Conservation (phyloP, 2,329 filamentous ascomycete species). For the Ophiostoma australiae region DNA sequence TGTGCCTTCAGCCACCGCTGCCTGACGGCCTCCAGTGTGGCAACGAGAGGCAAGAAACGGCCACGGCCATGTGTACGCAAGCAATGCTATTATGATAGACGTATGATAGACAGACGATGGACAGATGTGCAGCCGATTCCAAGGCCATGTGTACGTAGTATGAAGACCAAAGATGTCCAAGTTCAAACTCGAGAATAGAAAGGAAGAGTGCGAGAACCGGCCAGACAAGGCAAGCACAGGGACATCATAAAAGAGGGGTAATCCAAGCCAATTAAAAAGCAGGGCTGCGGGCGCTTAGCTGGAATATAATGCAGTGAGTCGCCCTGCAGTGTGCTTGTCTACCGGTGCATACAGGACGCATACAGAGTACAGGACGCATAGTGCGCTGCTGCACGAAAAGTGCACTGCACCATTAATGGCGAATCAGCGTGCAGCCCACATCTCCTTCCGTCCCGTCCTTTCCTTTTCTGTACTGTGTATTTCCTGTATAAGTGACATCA, state of each 20-base stretch:
- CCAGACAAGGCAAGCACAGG: background rate
- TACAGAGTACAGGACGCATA: slow-evolving; percentile 11
- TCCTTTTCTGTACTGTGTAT: background rate
- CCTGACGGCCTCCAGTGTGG: slow-evolving; percentile 16
- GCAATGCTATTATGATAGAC: background rate
- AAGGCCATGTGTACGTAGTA: background rate
- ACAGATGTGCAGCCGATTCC: background rate
- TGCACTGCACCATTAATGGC: slow-evolving; percentile 32
- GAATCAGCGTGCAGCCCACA: slow-evolving; percentile 30
- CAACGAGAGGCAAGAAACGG: slow-evolving; percentile 21
- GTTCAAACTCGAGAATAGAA: background rate
- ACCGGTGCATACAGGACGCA: slow-evolving; percentile 16
- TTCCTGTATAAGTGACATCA: background rate
- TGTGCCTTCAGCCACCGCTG: background rate
- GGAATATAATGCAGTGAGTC: background rate
- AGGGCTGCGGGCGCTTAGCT: slow-evolving; percentile 24
- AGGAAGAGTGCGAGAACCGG: background rate
- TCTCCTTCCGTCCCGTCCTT: background rate
- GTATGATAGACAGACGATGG: background rate
- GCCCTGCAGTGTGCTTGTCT: slow-evolving; percentile 25
- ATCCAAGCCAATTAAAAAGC: slow-evolving; percentile 20
- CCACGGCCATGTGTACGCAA: slow-evolving; percentile 15
- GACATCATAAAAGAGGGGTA: slow-evolving; percentile 3
- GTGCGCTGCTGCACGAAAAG: slow-evolving; percentile 27
- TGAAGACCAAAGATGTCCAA: background rate